These are phyloP conservation scores for Lipomyces starkeyi DNA, from an alignment of 805 yeast species.

Conservation along the genomic window DNA sequence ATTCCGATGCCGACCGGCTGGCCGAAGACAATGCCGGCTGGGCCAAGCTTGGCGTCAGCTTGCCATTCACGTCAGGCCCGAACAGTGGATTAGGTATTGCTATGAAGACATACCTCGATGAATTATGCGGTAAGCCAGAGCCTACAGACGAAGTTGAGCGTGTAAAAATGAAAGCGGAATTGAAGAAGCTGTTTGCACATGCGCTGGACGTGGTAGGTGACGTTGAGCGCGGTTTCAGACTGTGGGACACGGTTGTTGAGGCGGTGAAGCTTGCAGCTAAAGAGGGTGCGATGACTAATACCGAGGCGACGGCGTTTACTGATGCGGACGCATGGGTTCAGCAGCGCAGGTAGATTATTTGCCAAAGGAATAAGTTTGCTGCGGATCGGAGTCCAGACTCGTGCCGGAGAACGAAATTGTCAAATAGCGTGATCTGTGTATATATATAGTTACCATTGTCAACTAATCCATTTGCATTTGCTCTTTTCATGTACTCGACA, in stretches of 20 bases:
- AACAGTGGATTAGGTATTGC: constrained; percentile 69
- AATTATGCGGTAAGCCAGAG: constrained; percentile 37
- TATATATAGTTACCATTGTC: not conserved
- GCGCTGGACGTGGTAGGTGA: constrained; percentile 41
- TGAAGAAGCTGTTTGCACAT: constrained; percentile 41
- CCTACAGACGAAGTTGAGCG: constrained; percentile 31
- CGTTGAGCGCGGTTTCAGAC: constrained; percentile 39
- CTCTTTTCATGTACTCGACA: not conserved
- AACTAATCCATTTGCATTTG: not conserved
- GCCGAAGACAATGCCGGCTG: constrained; percentile 54
- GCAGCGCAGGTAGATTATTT: constrained; percentile 55
- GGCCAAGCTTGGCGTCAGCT: constrained; percentile 55
- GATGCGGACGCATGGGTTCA: constrained; percentile 52
- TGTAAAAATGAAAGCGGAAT: constrained; percentile 21
- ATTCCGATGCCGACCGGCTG: constrained; percentile 64
- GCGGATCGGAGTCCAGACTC: not conserved
- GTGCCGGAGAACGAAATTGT: not conserved
- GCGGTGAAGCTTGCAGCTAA: constrained; percentile 35
- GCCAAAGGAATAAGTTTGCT: not conserved
- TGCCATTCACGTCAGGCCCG: constrained; percentile 70
- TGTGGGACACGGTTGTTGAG: constrained; percentile 44
- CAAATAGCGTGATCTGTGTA: not conserved
- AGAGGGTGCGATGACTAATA: constrained; percentile 26
- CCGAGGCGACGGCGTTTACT: constrained; percentile 20
- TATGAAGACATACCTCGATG: constrained; percentile 59